Evolutionary conservation across 768 basidiomycete genomes (phyloP).

Genomic region (Amanita molliuscula): DNA sequence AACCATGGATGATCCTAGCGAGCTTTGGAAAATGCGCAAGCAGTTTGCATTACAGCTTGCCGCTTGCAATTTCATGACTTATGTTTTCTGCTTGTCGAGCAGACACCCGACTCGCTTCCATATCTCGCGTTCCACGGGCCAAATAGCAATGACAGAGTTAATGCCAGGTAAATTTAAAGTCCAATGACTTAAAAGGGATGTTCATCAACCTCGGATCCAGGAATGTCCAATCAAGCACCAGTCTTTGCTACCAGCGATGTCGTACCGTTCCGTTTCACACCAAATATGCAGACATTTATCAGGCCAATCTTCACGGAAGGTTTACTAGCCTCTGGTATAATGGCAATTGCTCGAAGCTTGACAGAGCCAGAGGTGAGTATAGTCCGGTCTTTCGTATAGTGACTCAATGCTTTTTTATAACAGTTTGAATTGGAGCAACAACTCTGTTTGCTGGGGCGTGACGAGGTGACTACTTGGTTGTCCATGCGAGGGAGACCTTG

Average conservation of each 20-base stretch:
- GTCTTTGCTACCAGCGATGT: constrained; percentile 73
- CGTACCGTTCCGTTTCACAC: constrained; percentile 95
- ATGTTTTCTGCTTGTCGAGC: constrained; percentile 73
- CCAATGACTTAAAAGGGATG: background rate
- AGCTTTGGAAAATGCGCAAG: constrained; percentile 95
- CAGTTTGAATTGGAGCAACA: constrained; percentile 91
- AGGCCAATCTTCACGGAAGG: constrained; percentile 88
- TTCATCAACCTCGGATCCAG: constrained; percentile 15
- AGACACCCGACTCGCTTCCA: constrained; percentile 81
- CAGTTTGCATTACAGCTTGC: constrained; percentile 91
- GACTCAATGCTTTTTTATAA: constrained; percentile 6
- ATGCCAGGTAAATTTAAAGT: constrained; percentile 51
- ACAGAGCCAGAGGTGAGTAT: constrained; percentile 78
- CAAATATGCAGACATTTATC: constrained; percentile 90
- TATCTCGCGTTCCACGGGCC: constrained; percentile 80
- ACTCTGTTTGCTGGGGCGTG: constrained; percentile 82
- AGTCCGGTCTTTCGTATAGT: background rate
- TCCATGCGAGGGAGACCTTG: constrained; percentile 45
- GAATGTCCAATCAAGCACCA: constrained; percentile 34
- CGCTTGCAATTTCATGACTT: constrained; percentile 86
- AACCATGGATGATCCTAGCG: constrained; percentile 73
- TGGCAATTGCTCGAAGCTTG: constrained; percentile 85
- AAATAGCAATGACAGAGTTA: constrained; percentile 88
- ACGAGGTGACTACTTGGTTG: constrained; percentile 82
- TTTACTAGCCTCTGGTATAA: constrained; percentile 72